Base-by-base conservation (phyloP, 2,329 filamentous ascomycete genomes). In the Monosporascus cannonballus region DNA sequence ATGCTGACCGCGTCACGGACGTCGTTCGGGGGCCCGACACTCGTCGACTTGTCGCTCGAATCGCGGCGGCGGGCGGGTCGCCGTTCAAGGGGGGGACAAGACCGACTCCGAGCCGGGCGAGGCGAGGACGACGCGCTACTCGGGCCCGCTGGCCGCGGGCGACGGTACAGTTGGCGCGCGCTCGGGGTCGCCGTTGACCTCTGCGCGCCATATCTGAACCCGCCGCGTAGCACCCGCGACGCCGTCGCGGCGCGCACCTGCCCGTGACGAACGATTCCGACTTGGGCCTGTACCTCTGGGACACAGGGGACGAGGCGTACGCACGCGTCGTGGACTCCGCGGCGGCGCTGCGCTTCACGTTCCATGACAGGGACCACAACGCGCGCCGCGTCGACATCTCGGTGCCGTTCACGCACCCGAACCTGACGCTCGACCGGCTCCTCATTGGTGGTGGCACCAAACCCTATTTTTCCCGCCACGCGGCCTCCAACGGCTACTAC, bases 391-490 rank as follows among this genome's bases (percentile, higher is more conserved):
- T 72, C 11, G 70, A 66, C 3, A 71, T 76, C 58, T 73, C 74
- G 18, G 68, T 74, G 0, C 72, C 72, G 3, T 64, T 67, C 50
- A 52, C 50, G 37, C 61, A 68, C n/a, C 64, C 69, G 22, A 67
- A 69, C 56, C 60, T 69, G 3, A 73, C 70, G 0, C 66, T 74
- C 20, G 64, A 68, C 4, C 8, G 59, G 1, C 70, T 70, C 1
- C 61, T 74, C 6, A 57, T 63, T 8, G 56, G 61, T 2, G 59
- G 47, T 1, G 61, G 66, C 2, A 64, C 58, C 4, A 14, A 14
- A 34, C 65, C 63, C 17, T 75, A 74, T 54, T 74, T 76, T 51
- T 73, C 71, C 1, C 75, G 72, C 55, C 54, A 60, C 11, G 58
- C 62, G 0, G 59, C 51, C 2, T 52, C 57, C 2, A 54, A 54